These are phyloP conservation scores for Phaeophleospora eucalypticola DNA, from an alignment of 2,329 filamentous ascomycete genomes.

Conservation along the genomic window DNA sequence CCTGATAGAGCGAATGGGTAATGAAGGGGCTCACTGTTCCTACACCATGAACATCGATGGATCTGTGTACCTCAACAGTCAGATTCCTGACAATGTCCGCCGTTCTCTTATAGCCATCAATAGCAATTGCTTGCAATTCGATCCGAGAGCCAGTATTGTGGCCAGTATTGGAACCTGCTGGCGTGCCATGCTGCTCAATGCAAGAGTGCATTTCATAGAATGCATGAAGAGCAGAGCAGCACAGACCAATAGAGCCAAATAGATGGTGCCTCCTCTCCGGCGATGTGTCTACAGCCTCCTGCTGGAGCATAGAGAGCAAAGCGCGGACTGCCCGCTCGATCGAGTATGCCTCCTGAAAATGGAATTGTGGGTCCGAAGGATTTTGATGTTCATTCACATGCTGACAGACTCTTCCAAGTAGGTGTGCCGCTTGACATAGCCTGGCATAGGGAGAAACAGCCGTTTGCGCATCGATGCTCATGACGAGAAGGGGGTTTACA, in stretches of 20 bases:
- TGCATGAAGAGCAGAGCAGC: conserved; percentile 13
- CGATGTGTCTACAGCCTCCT: not conserved
- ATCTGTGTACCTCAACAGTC: not conserved
- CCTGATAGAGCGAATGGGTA: not conserved
- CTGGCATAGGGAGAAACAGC: not conserved
- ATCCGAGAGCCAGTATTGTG: conserved; percentile 15
- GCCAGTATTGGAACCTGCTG: conserved; percentile 6
- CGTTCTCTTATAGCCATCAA: conserved; percentile 11
- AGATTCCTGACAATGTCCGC: not conserved
- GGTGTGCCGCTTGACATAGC: not conserved
- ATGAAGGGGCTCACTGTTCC: not conserved
- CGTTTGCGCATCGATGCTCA: not conserved
- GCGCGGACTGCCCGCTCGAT: not conserved
- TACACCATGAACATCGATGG: no score
- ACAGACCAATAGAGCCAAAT: conserved; percentile 14
- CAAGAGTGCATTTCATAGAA: conserved; percentile 22
- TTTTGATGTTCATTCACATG: not conserved
- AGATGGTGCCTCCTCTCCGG: conserved; percentile 7
- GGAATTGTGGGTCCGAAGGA: not conserved
- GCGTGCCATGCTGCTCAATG: conserved; percentile 16
- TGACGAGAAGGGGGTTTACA: not conserved
- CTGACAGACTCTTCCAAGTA: not conserved
- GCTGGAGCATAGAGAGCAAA: not conserved
- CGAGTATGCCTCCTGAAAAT: not conserved
- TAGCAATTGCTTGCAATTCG: conserved; percentile 19